These are phyloP conservation scores for Nemophila menziesii DNA, from an alignment of 257 asterid genomes.

Conservation along the genomic window DNA sequence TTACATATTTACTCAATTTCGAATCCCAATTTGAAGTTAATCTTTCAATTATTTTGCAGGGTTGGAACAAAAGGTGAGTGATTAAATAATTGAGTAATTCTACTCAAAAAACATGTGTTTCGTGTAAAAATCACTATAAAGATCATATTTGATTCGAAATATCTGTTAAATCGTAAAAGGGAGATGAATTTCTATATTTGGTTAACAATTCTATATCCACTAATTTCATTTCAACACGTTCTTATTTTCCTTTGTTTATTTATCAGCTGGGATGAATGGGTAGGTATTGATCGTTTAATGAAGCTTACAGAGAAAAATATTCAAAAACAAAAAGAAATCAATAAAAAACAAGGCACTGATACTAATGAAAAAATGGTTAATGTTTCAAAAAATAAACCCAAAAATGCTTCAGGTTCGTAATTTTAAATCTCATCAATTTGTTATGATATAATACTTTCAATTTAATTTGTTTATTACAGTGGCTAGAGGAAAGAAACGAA, in stretches of 20 bases:
- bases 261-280: conserved; percentile 90
- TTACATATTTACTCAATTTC: not conserved
- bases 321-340: conserved; percentile 36
- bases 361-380: conserved; percentile 32
- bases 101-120: not conserved
- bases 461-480: conserved; percentile 27
- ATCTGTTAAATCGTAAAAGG: too few relatives aligned
- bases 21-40: too few relatives aligned
- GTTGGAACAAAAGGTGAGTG: conserved; percentile 73
- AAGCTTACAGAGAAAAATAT: conserved; percentile 51
- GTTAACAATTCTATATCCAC: too few relatives aligned
- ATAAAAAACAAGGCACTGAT: conserved; percentile 24
- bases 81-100: not conserved
- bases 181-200: too few relatives aligned
- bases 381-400: conserved; percentile 29
- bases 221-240: too few relatives aligned
- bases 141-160: too few relatives aligned
- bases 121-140: too few relatives aligned
- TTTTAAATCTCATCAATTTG: not conserved
- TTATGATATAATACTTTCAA: not conserved
- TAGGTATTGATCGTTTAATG: conserved; percentile 36
- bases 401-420: conserved; percentile 32
- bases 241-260: conserved; percentile 8
- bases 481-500: conserved; percentile 51
- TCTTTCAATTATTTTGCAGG: conserved; percentile 61